Base-by-base conservation (phyloP, 768 basidiomycete genomes). In the Mycena leptocephala region DNA sequence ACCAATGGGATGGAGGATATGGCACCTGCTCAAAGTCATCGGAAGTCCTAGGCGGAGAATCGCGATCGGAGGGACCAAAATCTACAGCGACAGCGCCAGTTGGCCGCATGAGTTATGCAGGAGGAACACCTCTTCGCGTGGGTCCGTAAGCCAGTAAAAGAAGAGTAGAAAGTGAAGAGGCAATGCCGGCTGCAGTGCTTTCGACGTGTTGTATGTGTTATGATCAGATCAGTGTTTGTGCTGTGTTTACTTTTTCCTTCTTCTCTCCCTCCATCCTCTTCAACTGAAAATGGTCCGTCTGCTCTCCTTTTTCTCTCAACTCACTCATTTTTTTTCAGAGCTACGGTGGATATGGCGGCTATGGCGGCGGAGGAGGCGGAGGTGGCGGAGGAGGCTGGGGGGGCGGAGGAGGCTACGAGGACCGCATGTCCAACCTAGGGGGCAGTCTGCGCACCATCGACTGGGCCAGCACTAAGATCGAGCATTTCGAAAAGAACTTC, bases 401-500 rank as follows among this genome's bases (percentile, higher is more conserved):
- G 1, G 88, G 92, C 5, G 88, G 93, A 28, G 89, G 92, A 48
- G 86, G 90, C 43, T 83, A 85, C 72, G 90, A 91, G 73, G 95
- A 96, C 84, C 93, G 88, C 81, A 96, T 97, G 95, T 88, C 91
- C 63, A 90, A 89, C 82, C 91, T 99, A 22, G 97, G 98, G 41
- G 92, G 94, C 48, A 91, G 95, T 58, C 90, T 99, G 67, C 93
- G 93, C 76, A 89, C 89, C 65, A 93, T 98, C 70, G 96, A 99
- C 86, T 99, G 98, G 98, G 84, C 88, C 67, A 85, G 85, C 51
- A 88, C 92, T 58, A 93, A 92, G 75, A 87, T 98, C 71, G 90
- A 93, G 81, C 93, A 91, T 79, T 99, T 99, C 79, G 98, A 99
- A 87, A 99, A 99, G 89, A 99, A 99, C 89, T 99, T 98, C 79